These are phyloP conservation scores for Gynostemma pentaphyllum DNA, from an alignment of 306 rosid genomes.

Conservation along the genomic window DNA sequence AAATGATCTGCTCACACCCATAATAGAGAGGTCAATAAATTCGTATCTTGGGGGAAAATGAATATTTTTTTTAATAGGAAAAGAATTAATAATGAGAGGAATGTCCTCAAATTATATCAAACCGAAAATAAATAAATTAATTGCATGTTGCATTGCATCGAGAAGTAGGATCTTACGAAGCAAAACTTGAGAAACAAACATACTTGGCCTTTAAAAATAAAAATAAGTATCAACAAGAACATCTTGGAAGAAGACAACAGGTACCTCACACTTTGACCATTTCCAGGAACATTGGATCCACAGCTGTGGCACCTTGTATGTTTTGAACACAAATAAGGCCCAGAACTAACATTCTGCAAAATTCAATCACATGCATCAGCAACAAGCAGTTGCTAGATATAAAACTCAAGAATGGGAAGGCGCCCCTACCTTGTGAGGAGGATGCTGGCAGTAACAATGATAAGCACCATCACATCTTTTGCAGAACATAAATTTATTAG, in stretches of 20 bases:
- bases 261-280: conserved; percentile 95
- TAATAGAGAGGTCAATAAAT: neutral
- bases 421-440: conserved; percentile 82
- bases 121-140: neutral
- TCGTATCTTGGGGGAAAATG: neutral
- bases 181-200: neutral
- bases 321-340: conserved; percentile 91
- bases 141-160: neutral
- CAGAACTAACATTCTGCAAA: conserved; percentile 81
- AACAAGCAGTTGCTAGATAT: conserved; percentile 6
- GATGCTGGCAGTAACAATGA: conserved; percentile 95
- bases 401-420: conserved; percentile 11
- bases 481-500: conserved; percentile 95
- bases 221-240: neutral
- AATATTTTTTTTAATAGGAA: too few species aligned
- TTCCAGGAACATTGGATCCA: conserved; percentile 91
- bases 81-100: neutral
- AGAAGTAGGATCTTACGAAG: neutral
- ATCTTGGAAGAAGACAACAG: neutral
- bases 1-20: too few species aligned
- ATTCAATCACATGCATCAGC: conserved; percentile 23
- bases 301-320: conserved; percentile 96
- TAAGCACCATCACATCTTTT: conserved; percentile 97
- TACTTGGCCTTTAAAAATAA: neutral
- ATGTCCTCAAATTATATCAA: neutral